Evolutionary conservation across 371 early-diverging fungal genomes (phyloP).

Genomic region (Syncephalastrum racemosum): DNA sequence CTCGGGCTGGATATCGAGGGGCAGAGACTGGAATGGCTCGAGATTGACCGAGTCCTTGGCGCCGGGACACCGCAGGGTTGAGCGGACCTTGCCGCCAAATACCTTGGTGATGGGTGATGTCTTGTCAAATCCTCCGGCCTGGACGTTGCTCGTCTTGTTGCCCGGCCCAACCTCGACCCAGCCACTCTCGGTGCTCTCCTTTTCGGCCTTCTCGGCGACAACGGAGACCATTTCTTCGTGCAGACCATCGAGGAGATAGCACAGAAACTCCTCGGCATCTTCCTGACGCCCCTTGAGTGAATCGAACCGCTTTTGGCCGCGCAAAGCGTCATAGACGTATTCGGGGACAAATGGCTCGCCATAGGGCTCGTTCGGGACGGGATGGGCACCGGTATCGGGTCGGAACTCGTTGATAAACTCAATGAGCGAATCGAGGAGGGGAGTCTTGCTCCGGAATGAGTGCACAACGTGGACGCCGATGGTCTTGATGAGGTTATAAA

Average conservation of each 20-base stretch:
- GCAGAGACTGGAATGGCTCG: constrained; percentile 89
- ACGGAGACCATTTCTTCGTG: constrained; percentile 86
- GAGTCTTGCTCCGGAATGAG: constrained; percentile 74
- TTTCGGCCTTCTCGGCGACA: constrained; percentile 26
- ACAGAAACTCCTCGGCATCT: constrained; percentile 96
- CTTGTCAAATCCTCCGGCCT: constrained; percentile 55
- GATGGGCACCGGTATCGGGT: constrained; percentile 23
- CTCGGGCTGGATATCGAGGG: constrained; percentile 85
- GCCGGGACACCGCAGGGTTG: constrained; percentile 74
- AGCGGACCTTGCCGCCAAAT: constrained; percentile 85
- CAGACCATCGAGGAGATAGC: constrained; percentile 88
- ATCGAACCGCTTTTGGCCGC: constrained; percentile 76
- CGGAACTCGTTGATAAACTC: constrained; percentile 78
- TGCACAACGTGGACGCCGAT: constrained; percentile 67
- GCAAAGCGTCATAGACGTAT: constrained; percentile 88
- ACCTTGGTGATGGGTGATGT: constrained; percentile 80
- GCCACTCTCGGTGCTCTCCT: constrained; percentile 33
- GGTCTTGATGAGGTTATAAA: constrained; percentile 78
- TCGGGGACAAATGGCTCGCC: constrained; percentile 90
- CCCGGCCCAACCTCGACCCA: constrained; percentile 94
- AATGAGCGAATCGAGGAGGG: constrained; percentile 84
- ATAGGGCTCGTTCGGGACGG: constrained; percentile 42
- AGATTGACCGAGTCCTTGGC: constrained; percentile 79
- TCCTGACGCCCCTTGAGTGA: constrained; percentile 93
- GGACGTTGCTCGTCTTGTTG: constrained; percentile 63